These are phyloP conservation scores for Fusarium sp. DNA, from an alignment of 2,329 filamentous ascomycete genomes.

Conservation along the genomic window DNA sequence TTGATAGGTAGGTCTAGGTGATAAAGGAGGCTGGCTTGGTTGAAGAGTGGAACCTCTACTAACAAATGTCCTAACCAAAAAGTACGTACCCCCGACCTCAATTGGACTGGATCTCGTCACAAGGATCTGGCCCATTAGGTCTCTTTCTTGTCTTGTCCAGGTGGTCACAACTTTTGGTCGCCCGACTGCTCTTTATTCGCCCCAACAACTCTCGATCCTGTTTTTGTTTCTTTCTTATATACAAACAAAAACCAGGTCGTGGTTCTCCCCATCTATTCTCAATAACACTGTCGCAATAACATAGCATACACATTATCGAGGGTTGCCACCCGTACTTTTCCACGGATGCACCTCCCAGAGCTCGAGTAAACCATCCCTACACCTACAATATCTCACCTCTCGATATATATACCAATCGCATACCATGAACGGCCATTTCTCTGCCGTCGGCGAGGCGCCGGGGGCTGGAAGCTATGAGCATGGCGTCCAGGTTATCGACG, in stretches of 20 bases:
- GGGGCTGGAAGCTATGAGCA: slow-evolving; percentile 80
- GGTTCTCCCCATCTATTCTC: neutral
- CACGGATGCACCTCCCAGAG: slow-evolving; percentile 38
- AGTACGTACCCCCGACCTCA: slow-evolving; percentile 35
- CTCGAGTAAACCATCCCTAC: slow-evolving; percentile 13
- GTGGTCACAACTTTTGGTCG: slow-evolving; percentile 45
- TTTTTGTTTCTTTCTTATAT: neutral
- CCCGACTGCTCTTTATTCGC: slow-evolving; percentile 35
- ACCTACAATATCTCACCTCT: slow-evolving; percentile 2
- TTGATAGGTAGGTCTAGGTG: slow-evolving; percentile 2
- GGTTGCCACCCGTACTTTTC: slow-evolving; percentile 27
- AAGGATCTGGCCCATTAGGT: slow-evolving; percentile 35
- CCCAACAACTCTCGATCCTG: slow-evolving; percentile 34
- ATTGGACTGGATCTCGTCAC: slow-evolving; percentile 26
- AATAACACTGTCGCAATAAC: slow-evolving; percentile 12
- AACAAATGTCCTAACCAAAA: neutral
- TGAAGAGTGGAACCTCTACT: slow-evolving; percentile 18
- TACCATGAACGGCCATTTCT: slow-evolving; percentile 83
- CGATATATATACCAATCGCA: slow-evolving; percentile 36
- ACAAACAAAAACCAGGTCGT: neutral
- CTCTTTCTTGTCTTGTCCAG: slow-evolving; percentile 38
- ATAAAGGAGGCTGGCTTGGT: slow-evolving; percentile 16
- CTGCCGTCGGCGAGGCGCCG: slow-evolving; percentile 74
- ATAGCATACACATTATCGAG: slow-evolving; percentile 19
- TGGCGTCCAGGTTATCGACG: slow-evolving; percentile 95